A percentile compares a stretch with the other conserved stretches of the same genome.
These are phyloP conservation scores for Nothophoma quercina DNA, from an alignment of 2,329 filamentous ascomycete species.

Conservation along the genomic window DNA sequence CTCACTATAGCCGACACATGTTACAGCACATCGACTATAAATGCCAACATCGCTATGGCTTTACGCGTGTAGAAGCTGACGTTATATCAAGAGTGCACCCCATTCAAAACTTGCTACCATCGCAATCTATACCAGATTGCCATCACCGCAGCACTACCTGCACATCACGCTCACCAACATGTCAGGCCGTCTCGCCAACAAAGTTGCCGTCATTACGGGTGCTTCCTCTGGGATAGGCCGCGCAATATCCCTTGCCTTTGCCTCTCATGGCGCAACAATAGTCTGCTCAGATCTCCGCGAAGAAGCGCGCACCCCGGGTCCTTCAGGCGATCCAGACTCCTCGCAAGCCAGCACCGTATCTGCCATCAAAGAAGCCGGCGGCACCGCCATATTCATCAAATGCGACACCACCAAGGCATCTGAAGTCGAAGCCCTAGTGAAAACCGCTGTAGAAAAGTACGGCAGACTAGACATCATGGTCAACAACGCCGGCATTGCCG, in stretches of 20 bases:
- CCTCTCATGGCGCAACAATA: constrained; percentile 41
- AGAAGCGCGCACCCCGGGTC: constrained; percentile 23
- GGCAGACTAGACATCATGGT: constrained; percentile 60
- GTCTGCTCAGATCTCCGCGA: constrained; percentile 43
- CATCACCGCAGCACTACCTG: too few relatives aligned
- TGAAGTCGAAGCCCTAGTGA: constrained; percentile 54
- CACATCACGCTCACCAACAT: neutral
- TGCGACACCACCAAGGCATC: constrained; percentile 54
- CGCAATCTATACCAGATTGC: too few relatives aligned
- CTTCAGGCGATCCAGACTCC: constrained; percentile 20
- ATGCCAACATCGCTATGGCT: neutral
- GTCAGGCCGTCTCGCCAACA: constrained; percentile 33
- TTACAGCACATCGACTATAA: neutral
- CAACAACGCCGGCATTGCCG: constrained; percentile 57
- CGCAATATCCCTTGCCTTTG: constrained; percentile 42
- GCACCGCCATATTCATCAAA: constrained; percentile 46
- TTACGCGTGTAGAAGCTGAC: too few relatives aligned
- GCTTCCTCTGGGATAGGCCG: constrained; percentile 46
- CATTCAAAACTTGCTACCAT: too few relatives aligned
- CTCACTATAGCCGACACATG: constrained; percentile 2
- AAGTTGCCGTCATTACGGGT: constrained; percentile 47
- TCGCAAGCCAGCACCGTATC: constrained; percentile 38
- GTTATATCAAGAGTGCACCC: too few relatives aligned
- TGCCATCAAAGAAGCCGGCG: constrained; percentile 39
- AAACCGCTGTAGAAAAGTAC: constrained; percentile 52